Conservation (phyloP, 345 rosid species). For the Noccaea bulbosa region DNA sequence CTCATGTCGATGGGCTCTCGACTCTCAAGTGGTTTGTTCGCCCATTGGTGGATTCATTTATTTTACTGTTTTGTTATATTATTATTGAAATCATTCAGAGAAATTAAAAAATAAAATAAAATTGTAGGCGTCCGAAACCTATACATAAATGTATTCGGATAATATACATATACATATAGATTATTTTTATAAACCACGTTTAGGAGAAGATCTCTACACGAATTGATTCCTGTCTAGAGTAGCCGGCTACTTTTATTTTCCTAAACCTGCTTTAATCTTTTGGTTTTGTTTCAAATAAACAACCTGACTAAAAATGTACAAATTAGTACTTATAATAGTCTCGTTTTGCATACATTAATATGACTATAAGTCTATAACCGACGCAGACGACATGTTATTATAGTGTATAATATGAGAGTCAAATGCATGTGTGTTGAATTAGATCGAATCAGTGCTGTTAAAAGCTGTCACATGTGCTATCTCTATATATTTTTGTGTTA, state of each 20-base stretch:
- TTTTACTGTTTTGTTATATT: not conserved
- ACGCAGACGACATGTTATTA: not conserved
- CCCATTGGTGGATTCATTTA: not conserved
- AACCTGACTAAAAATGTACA: not conserved
- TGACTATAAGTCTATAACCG: slow-evolving; percentile 8
- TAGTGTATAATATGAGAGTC: slow-evolving; percentile 7
- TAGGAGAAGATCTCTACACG: too few species aligned
- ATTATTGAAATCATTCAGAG: too few species aligned
- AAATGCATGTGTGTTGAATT: not conserved
- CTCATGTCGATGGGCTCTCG: slow-evolving; percentile 2
- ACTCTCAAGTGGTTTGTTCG: slow-evolving; percentile 14
- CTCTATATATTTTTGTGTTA: not conserved
- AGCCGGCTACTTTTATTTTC: not conserved
- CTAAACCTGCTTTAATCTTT: not conserved
- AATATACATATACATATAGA: too few species aligned
- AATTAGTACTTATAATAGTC: not conserved
- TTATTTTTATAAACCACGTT: too few species aligned
- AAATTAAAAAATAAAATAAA: not conserved
- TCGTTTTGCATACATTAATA: slow-evolving; percentile 12
- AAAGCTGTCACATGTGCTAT: slow-evolving; percentile 24
- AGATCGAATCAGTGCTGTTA: not conserved
- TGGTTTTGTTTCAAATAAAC: not conserved
- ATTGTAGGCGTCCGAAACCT: not conserved
- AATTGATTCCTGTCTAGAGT: too few species aligned
- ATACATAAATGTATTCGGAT: not conserved